Evolutionary conservation across 345 rosid genomes (phyloP), one percentile per base, ranked within the genome.

Genomic region (Carallia brachiata): DNA sequence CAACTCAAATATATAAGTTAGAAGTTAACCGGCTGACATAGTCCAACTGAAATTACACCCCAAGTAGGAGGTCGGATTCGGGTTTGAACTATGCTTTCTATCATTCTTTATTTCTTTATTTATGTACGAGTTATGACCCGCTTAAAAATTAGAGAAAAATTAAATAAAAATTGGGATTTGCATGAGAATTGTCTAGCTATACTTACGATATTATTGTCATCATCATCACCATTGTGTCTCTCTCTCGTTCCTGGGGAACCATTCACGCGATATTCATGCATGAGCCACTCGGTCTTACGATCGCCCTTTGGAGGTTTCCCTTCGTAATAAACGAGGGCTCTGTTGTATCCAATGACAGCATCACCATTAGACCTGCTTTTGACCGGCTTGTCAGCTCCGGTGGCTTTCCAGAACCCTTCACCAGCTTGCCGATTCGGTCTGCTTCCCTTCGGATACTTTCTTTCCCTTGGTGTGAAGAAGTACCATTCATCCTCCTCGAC

Each of bases 401-500:
- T 66, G 6, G 79, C 79, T 36, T 70, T 75, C 79, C 79, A 75
- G 60, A 17, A 75, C 16, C 79, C 79, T 13, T 17, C 63, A 16
- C 52, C 71, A 6, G 71, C 68, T 10, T 70, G 60, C 28, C 79
- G 53, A 7, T 70, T 70, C 0, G 79, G 79, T 50, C 79, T 58
- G 9, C 0, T 39, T 32, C 79, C 79, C 10, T 70, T 65, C 13
- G 0, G 31, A 27, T 75, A 66, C 67, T 70, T 75, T 57, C 56
- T 60, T 28, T 65, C 50, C 36, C 79, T 61, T 1, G 79, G 71
- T 2, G 79, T 66, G 64, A 76, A 76, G 10, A 76, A 70, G 34
- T 61, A 76, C 79, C 75, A 70, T 17, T 19, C 68, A 0, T 54
- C 54, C 63, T 66, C 71, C 4, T 68, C 75, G 12, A 6, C 48